Percentiles rank a stretch among this genome's conserved stretches.
Evolutionary conservation across 768 basidiomycete genomes (phyloP).

Genomic region (Termitomyces sp.): DNA sequence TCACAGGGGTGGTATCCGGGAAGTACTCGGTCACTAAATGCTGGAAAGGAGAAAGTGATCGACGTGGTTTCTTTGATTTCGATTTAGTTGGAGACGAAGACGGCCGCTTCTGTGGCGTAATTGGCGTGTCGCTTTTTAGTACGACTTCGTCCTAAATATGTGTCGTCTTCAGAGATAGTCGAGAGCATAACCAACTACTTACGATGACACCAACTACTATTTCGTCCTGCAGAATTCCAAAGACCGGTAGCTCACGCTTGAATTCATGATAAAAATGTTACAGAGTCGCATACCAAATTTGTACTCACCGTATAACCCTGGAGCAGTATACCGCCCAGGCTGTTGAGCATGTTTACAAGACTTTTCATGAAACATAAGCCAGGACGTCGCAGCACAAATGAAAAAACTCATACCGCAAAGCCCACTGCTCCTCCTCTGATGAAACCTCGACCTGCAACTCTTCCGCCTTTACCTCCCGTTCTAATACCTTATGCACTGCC

Average conservation of each 20-base stretch:
- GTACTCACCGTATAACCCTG: conserved; percentile 46
- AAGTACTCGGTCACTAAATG: conserved; percentile 10
- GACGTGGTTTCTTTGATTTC: conserved; percentile 9
- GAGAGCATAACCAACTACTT: conserved; percentile 12
- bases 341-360: conserved; percentile 66
- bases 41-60: conserved; percentile 15
- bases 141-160: conserved; percentile 47
- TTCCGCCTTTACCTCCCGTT: conserved; percentile 62
- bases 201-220: conserved; percentile 76
- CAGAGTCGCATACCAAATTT: not conserved
- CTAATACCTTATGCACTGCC: conserved; percentile 74
- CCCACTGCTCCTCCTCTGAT: conserved; percentile 74
- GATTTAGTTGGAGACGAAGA: conserved; percentile 9
- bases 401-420: conserved; percentile 45
- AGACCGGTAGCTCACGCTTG: conserved; percentile 82
- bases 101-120: conserved; percentile 4
- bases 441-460: conserved; percentile 44
- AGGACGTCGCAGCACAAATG: not conserved
- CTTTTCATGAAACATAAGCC: conserved; percentile 29
- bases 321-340: conserved; percentile 45
- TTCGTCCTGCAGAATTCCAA: conserved; percentile 62
- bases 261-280: not conserved
- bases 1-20: not conserved
- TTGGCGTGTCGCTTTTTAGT: conserved; percentile 15
- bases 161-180: not conserved